phyloP scores from a whole-genome alignment of 2,329 filamentous ascomycete species.

The Sporothrix protearum region DNA sequence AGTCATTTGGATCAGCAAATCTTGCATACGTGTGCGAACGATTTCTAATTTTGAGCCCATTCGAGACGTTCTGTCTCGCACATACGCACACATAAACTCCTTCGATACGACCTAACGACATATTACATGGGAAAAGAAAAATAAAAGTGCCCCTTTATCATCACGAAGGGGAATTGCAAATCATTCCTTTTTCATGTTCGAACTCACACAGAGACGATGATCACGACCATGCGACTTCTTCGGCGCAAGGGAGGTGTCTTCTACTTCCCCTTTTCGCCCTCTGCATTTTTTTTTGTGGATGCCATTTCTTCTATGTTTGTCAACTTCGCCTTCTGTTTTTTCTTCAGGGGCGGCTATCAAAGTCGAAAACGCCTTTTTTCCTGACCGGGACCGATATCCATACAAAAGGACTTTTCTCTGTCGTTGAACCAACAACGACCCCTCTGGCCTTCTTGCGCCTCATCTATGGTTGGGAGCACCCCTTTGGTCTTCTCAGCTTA shows the following conservation, averaged over 20 bases:
- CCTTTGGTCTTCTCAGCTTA: not conserved
- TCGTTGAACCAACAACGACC: not conserved
- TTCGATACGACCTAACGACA: conserved; percentile 21
- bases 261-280: not conserved
- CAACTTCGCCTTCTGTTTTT: not conserved
- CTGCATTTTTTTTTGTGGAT: not conserved
- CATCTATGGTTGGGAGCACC: not conserved
- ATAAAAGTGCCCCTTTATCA: conserved; percentile 1
- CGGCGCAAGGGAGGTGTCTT: not conserved
- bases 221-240: conserved; percentile 11
- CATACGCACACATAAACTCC: not conserved
- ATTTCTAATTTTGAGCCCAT: not conserved
- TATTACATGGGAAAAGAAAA: conserved; percentile 13
- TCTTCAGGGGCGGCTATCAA: not conserved
- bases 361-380: not conserved
- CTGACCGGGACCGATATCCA: not conserved
- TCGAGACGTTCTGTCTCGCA: conserved; percentile 8
- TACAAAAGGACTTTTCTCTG: not conserved
- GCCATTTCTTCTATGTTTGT: not conserved
- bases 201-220: conserved; percentile 21
- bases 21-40: not conserved
- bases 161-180: not conserved
- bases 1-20: not conserved
- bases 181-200: conserved; percentile 8
- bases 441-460: not conserved